Base-by-base conservation (phyloP, 2,329 filamentous ascomycete species). In the Talaromyces sp. region DNA sequence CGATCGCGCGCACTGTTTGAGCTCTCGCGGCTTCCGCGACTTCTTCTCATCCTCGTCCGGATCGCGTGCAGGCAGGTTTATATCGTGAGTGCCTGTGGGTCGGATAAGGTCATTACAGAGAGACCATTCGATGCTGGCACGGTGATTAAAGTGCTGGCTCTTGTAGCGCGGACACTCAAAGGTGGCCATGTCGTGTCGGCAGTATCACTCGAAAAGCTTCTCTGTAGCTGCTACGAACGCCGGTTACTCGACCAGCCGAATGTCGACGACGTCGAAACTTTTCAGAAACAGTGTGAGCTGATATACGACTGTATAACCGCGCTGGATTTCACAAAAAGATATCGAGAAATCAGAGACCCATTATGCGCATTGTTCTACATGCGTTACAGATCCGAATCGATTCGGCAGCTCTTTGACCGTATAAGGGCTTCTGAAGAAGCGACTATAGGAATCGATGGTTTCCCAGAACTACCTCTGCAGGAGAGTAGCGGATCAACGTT, bases 41-140 rank as follows among this genome's bases (percentile, higher is more conserved):
- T 65, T 7, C 63, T 65, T 9, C 35, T 39, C 1, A 54, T 64
- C 13, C 56, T 64, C 19, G 57, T 60, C 27, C 45, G 57, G 6
- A 65, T 65, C 22, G 63, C 57, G 24, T 41, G 48, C 14, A 47
- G 63, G 7, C 57, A 65, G 47, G 35, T 57, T 39, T 47, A 54
- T 67, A 13, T 61, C 4, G 1, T 61, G 7, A 35, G 6, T 57
- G 63, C 57, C 19, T 65, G 63, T 39, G 56, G 71, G 6, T 75
- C n/a, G 8, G 54, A 24, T 7, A 77, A 5, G 7, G 14, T 11
- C 2, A 10, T 54, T 8, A 54, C 3, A 9, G 27, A 54, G 16
- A 31, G 16, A 33, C 50, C 50, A 19, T 60, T 64, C 33, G 16
- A 54, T 45, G 62, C 56, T 60, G n/a, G 3, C 9, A 64, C 62